Percentiles rank a stretch among this genome's conserved stretches.
These are phyloP conservation scores for Fusarium neocosmosporiellum DNA, from an alignment of 2,329 filamentous ascomycete genomes.

Conservation along the genomic window DNA sequence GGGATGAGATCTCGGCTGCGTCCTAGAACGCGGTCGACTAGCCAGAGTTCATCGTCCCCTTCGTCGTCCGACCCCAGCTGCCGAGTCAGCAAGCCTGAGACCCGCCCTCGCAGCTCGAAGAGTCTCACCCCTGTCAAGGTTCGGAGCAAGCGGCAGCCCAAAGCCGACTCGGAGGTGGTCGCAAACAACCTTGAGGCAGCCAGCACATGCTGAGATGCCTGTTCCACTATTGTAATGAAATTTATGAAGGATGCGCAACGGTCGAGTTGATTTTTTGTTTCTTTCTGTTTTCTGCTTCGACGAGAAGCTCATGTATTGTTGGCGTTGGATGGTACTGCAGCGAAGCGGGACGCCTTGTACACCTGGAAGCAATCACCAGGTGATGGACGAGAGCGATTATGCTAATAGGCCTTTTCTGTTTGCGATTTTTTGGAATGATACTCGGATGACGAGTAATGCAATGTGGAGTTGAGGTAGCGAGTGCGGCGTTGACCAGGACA, in stretches of 20 bases:
- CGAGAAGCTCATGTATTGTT: slow-evolving; percentile 13
- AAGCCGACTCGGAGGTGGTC: neutral
- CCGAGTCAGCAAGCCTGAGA: slow-evolving; percentile 15
- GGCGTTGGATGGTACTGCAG: slow-evolving; percentile 42
- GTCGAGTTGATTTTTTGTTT: slow-evolving; percentile 16
- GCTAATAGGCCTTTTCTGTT: slow-evolving; percentile 9
- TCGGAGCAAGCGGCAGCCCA: slow-evolving; percentile 28
- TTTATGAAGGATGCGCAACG: slow-evolving; percentile 37
- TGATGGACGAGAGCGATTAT: slow-evolving; percentile 5
- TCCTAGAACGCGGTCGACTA: neutral
- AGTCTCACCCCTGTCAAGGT: slow-evolving; percentile 25
- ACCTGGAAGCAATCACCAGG: slow-evolving; percentile 18
- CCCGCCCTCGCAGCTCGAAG: slow-evolving; percentile 6
- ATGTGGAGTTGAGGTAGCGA: slow-evolving; percentile 26
- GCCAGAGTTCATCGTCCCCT: neutral
- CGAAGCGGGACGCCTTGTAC: slow-evolving; percentile 25
- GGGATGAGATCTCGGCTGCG: slow-evolving; percentile 21
- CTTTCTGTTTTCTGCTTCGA: slow-evolving; percentile 6
- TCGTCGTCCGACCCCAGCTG: slow-evolving; percentile 5
- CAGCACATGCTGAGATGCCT: slow-evolving; percentile 20
- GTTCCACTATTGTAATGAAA: slow-evolving; percentile 35
- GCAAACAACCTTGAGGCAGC: neutral
- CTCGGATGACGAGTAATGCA: slow-evolving; percentile 16
- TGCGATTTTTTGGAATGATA: neutral
- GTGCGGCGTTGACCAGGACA: slow-evolving; percentile 35